Evolutionary conservation across 345 rosid genomes (phyloP).

Genomic region (Linum tenue): DNA sequence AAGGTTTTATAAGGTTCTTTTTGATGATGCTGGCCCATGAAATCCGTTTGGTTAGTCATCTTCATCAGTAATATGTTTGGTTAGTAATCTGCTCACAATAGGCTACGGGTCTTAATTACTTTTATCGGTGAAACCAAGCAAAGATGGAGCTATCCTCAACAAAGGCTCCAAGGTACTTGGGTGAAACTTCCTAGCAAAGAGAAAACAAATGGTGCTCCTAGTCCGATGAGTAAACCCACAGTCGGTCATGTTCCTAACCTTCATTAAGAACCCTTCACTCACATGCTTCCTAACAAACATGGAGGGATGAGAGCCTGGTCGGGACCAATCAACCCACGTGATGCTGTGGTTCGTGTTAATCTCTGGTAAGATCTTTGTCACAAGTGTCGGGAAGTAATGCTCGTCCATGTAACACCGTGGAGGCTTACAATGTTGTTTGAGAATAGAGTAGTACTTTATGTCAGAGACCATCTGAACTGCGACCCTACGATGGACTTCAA

Average conservation of each 20-base stretch:
- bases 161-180: constrained; percentile 21
- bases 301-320: constrained; percentile 25
- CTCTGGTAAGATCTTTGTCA: constrained; percentile 12
- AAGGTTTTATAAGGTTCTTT: constrained; percentile 67
- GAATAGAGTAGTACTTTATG: constrained; percentile 20
- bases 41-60: neutral
- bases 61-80: too few species aligned
- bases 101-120: too few species aligned
- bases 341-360: constrained; percentile 23
- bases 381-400: constrained; percentile 29
- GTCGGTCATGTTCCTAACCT: constrained; percentile 14
- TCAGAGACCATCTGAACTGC: constrained; percentile 17
- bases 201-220: constrained; percentile 19
- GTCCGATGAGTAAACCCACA: constrained; percentile 18
- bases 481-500: constrained; percentile 17
- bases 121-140: constrained; percentile 14
- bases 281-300: constrained; percentile 21
- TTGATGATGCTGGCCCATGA: constrained; percentile 40
- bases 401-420: constrained; percentile 29
- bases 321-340: constrained; percentile 38
- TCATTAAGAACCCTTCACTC: constrained; percentile 16
- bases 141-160: constrained; percentile 23
- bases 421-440: constrained; percentile 18
- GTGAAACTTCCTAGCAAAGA: constrained; percentile 34
- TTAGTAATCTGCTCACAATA: too few species aligned